Conservation (phyloP, 371 early-diverging fungal species). For the Mortierella polycephala region DNA sequence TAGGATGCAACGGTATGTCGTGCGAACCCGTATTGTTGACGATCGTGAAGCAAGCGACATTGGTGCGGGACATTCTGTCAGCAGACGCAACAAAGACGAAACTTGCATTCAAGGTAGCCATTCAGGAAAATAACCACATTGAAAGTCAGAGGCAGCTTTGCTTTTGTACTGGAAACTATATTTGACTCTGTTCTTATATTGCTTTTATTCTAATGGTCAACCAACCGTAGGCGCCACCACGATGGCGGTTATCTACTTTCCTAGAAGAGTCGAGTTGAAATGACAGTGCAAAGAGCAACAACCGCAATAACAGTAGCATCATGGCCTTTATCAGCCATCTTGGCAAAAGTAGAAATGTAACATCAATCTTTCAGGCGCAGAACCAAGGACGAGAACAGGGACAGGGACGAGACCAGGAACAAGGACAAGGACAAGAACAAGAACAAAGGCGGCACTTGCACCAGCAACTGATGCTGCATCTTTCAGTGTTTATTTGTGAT, state of each 20-base stretch:
- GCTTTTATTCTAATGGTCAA: no score
- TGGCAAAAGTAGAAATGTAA: background rate
- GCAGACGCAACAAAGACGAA: conserved; percentile 38
- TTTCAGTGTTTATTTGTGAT: no score
- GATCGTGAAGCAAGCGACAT: conserved; percentile 55
- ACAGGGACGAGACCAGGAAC: background rate
- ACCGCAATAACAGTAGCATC: background rate
- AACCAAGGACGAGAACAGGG: background rate
- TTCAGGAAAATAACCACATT: background rate
- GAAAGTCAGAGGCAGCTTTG: background rate
- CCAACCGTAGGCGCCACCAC: conserved; percentile 16
- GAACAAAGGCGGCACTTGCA: background rate
- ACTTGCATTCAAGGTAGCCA: conserved; percentile 36
- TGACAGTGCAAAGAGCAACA: conserved; percentile 1
- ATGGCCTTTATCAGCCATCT: background rate
- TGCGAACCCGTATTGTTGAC: conserved; percentile 53
- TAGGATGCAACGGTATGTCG: conserved; percentile 53
- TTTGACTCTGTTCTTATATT: background rate
- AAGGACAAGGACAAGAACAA: background rate
- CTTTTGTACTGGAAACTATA: no score
- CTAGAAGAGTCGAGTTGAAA: conserved; percentile 51
- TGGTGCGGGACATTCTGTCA: conserved; percentile 51
- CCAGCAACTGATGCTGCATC: no score
- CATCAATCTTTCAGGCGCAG: background rate
- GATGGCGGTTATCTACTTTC: conserved; percentile 46